phyloP scores from a whole-genome alignment of 2,329 filamentous ascomycete genomes.

The Colletotrichum sansevieriae region DNA sequence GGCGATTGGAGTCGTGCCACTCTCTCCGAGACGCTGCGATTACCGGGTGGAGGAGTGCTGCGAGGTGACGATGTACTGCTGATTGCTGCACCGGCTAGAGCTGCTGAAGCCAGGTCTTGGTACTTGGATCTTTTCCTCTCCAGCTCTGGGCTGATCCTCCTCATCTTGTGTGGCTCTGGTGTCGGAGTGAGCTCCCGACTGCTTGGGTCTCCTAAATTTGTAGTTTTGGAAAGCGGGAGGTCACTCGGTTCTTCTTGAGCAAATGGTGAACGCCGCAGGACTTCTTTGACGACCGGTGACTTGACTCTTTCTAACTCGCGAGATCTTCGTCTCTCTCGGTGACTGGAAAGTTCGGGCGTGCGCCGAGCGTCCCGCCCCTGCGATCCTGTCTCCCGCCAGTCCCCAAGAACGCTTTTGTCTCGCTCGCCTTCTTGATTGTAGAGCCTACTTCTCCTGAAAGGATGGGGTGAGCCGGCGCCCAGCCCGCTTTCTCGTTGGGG shows the following conservation, averaged over 20 bases:
- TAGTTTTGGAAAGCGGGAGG: constrained; percentile 53
- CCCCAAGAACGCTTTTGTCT: constrained; percentile 69
- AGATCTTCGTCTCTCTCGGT: constrained; percentile 43
- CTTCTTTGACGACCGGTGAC: constrained; percentile 45
- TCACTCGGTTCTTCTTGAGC: constrained; percentile 40
- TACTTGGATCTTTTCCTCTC: constrained; percentile 46
- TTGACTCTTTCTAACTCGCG: constrained; percentile 33
- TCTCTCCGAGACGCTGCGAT: constrained; percentile 56
- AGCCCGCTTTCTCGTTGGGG: constrained; percentile 65
- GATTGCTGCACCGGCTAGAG: constrained; percentile 44
- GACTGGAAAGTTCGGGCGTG: constrained; percentile 36
- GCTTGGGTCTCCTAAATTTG: constrained; percentile 56
- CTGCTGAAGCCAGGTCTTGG: constrained; percentile 49
- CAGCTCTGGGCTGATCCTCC: constrained; percentile 43
- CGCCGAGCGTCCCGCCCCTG: constrained; percentile 43
- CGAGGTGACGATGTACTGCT: constrained; percentile 42
- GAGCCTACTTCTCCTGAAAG: constrained; percentile 51
- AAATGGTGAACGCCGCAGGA: constrained; percentile 43
- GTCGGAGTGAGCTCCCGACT: constrained; percentile 52
- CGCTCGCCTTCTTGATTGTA: constrained; percentile 53
- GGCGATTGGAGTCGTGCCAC: constrained; percentile 43
- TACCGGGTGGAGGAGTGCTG: constrained; percentile 41
- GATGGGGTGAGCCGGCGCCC: constrained; percentile 59
- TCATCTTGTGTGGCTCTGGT: constrained; percentile 59
- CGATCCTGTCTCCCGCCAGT: constrained; percentile 55